phyloP scores from a whole-genome alignment of 108 stramenopile species.

The Cylindrotheca fusiformis region DNA sequence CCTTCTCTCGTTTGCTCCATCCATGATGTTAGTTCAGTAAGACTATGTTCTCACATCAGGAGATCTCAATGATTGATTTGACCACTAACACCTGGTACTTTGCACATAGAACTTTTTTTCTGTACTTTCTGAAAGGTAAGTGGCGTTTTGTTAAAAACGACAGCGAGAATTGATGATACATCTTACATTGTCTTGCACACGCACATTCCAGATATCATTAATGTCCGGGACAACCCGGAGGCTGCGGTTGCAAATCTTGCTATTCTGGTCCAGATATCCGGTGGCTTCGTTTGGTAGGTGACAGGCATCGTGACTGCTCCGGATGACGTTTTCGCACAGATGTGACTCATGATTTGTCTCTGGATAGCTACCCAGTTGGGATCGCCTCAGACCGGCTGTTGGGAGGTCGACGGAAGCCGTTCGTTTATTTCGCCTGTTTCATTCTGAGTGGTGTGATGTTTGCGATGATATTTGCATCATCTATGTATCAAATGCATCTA shows the following conservation, averaged over 20 bases:
- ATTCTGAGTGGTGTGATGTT: conserved; percentile 33
- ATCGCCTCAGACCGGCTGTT: conserved; percentile 41
- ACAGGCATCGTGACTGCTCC: too few species aligned
- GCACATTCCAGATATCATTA: conserved; percentile 49
- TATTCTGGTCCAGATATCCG: conserved; percentile 43
- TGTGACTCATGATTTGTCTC: too few species aligned
- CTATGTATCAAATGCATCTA: conserved; percentile 34
- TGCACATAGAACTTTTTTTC: too few species aligned
- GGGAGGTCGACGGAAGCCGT: conserved; percentile 46
- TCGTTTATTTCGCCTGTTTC: conserved; percentile 53
- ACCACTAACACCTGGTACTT: too few species aligned
- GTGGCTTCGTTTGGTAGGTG: conserved; percentile 43
- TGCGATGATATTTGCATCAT: conserved; percentile 34
- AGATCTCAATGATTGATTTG: too few species aligned
- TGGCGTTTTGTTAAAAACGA: too few species aligned
- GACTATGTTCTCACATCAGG: too few species aligned
- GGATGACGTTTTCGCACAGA: too few species aligned
- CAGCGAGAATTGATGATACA: too few species aligned
- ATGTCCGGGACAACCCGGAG: conserved; percentile 36
- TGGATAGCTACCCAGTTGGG: conserved; percentile 56
- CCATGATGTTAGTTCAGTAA: too few species aligned
- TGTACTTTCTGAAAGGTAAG: too few species aligned
- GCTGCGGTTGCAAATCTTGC: conserved; percentile 44
- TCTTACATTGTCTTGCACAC: conserved; percentile 29
- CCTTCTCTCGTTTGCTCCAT: too few species aligned